Evolutionary conservation across 2,329 filamentous ascomycete species (phyloP), one percentile per base, ranked within the genome.

Genomic region (Paecilomyces dactylethromorphus): DNA sequence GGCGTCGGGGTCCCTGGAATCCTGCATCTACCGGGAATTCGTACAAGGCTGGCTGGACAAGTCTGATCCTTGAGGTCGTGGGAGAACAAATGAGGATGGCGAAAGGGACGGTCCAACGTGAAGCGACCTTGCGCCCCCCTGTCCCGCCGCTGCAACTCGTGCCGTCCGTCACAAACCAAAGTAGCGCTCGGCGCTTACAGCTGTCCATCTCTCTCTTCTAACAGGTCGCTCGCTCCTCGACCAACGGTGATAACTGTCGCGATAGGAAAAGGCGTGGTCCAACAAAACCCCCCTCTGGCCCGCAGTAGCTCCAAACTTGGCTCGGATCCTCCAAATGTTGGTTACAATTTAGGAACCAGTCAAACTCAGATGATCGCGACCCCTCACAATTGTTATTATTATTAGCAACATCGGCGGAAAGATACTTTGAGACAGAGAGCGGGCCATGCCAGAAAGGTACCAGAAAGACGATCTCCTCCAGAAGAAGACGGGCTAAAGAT

Each of bases 131-230:
- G 15, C n/a, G n/a, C 39, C 39, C 35, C 35, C 50, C 50, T 52
- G 50, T 52, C 21, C 21, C 22, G 26, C 50, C 12, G 15, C 21
- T 52, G 50, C 50, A 52, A 12, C 12, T 54, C 26, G 31, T 32
- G 10, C 53, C 22, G 22, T 35, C 53, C 26, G 32, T 54, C 53
- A 54, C 53, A 54, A 31, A 32, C 22, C 53, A 54, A 22, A 26
- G 29, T 11, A 29, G 31, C 31, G 52, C 13, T 55, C 54, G 32
- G 54, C 54, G 54, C 54, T 49, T 55, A 55, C 54, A 55, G 33
- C 31, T 33, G 18, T 33, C 18, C 29, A 55, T 55, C 26, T 11
- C 22, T 15, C 26, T 33, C 53, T 32, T 54, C 22, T 52, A 22
- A 52, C 21, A 52, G 50, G 50, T 52, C 50, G 50, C 3, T 29